phyloP scores from a whole-genome alignment of 1,139 yeast genomes.

The Yamadazyma blattariae region DNA sequence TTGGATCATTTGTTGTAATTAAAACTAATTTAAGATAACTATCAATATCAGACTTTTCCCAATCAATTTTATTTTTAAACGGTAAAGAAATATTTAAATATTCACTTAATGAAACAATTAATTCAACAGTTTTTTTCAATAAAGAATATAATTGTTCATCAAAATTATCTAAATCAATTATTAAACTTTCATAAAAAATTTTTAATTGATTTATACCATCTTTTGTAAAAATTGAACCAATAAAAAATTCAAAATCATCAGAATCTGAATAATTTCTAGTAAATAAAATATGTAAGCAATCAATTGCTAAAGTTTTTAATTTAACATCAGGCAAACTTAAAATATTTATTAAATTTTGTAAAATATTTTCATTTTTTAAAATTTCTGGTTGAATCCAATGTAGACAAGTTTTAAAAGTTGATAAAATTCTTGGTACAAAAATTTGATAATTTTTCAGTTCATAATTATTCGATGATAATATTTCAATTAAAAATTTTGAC shows the following conservation, averaged over 20 bases:
- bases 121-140: constrained; percentile 86
- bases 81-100: constrained; percentile 50
- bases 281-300: constrained; percentile 84
- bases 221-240: constrained; percentile 73
- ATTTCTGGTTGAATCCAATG: constrained; percentile 88
- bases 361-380: constrained; percentile 62
- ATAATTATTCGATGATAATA: constrained; percentile 34
- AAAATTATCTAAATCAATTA: constrained; percentile 68
- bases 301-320: constrained; percentile 81
- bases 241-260: constrained; percentile 74
- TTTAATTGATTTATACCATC: constrained; percentile 69
- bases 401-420: constrained; percentile 83
- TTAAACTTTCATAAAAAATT: constrained; percentile 60
- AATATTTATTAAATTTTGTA: constrained; percentile 62
- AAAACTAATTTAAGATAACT: constrained; percentile 73
- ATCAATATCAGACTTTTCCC: constrained; percentile 55
- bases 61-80: constrained; percentile 35
- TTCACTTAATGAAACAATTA: constrained; percentile 88
- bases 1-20: constrained; percentile 78
- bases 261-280: constrained; percentile 72
- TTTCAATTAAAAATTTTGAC: constrained; percentile 62
- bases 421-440: constrained; percentile 66
- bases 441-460: constrained; percentile 36
- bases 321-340: constrained; percentile 59
- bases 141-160: constrained; percentile 80